Evolutionary conservation across 2,329 filamentous ascomycete genomes (phyloP), one percentile per base, ranked within the genome.

Genomic region (Proliferodiscus dingleyae): DNA sequence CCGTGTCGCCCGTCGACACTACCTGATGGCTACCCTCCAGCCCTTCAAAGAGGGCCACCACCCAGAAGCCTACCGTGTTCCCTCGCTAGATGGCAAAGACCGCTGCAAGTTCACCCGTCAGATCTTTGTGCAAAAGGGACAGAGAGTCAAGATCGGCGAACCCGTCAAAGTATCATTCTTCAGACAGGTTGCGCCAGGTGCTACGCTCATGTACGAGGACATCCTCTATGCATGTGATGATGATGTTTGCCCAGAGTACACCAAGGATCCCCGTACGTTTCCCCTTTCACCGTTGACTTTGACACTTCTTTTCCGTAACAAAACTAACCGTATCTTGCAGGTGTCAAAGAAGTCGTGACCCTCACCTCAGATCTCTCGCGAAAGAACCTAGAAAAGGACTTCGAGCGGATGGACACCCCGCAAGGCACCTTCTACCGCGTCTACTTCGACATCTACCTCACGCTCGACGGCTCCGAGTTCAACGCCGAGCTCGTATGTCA

Each of bases 41-140:
- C 93, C 93, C 1, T 98, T 98, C 77, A 97, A 97, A 70, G 93
- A 97, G 67, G 93, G 93, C 15, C 94, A 97, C 67, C 93, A 98
- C 66, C 93, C 93, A 9, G 93, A 98, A 68, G 90, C 94, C 42
- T 98, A 97, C 73, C 89, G 93, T 64, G 93, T 97, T 19, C 93
- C 93, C 15, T 95, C 88, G 52, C 78, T 98, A 46, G 93, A 98
- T 60, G 93, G 93, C 62, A 95, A 96, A 68, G 93, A 98, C 63
- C 81, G 93, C 50, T 98, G 93, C 84, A 97, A 97, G 71, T 97
- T 97, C 66, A 97, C 93, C 1, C 77, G 93, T 43, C 93, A 98
- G 65, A 97, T 98, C 46, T 98, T 97, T 60, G 91, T 98, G 54
- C 93, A 96, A 63, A 97, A 96, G 72, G 93, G 93, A 13, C 93